A percentile compares a stretch with the other conserved stretches of the same genome.
Evolutionary conservation across 2,329 filamentous ascomycete species (phyloP).

Genomic region (Fusarium mangiferae): DNA sequence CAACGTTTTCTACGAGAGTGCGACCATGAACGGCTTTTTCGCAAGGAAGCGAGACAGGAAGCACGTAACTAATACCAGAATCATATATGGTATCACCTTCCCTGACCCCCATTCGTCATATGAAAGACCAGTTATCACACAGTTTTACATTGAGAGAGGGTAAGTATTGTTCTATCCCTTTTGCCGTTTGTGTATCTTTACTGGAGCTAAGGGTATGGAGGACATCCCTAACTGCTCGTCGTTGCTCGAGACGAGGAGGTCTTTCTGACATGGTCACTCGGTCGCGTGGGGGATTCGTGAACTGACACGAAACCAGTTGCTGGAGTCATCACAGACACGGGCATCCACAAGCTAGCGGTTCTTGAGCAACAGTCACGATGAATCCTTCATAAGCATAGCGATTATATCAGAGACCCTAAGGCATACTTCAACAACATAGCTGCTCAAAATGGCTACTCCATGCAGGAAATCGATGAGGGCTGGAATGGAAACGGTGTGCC

Average conservation of each 20-base stretch:
- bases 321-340: neutral
- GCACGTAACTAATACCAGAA: neutral
- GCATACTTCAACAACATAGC: neutral
- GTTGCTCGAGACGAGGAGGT: neutral
- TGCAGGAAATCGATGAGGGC: neutral
- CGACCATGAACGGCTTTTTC: neutral
- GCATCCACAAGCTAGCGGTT: neutral
- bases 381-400: neutral
- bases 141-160: rapidly evolving
- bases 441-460: neutral
- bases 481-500: neutral
- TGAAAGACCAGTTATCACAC: neutral
- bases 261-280: neutral
- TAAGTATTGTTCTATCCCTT: neutral
- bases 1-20: neutral
- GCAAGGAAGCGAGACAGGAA: neutral
- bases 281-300: neutral
- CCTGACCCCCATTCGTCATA: no score
- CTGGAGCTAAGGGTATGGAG: no score
- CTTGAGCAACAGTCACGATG: neutral
- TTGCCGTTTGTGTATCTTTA: no score
- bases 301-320: neutral
- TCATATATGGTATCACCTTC: neutral
- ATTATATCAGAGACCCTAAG: neutral
- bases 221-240: neutral